A percentile compares a stretch with the other conserved stretches of the same genome.
Evolutionary conservation across 192 early-diverging fungal species (phyloP).

Genomic region (Coemansia sp.): DNA sequence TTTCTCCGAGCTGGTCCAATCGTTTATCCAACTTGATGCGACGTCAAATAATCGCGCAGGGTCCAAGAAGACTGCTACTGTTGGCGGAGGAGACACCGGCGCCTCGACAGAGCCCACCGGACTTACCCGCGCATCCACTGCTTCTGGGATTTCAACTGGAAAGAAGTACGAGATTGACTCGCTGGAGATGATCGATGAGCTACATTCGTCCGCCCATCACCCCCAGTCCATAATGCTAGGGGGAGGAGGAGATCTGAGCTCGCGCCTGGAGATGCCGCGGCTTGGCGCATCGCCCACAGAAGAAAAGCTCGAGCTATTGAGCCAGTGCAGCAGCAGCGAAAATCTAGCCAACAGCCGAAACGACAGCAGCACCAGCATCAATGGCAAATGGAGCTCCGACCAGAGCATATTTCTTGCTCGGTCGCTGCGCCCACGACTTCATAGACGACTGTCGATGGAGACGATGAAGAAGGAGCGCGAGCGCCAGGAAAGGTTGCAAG

Average conservation of each 20-base stretch:
- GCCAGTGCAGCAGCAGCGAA: background rate
- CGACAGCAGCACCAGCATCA: background rate
- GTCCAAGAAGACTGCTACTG: background rate
- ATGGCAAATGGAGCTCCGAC: background rate
- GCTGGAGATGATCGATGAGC: constrained; percentile 45
- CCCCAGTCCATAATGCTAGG: background rate
- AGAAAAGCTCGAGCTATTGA: constrained; percentile 3
- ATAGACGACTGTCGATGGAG: constrained; percentile 49
- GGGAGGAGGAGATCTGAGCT: background rate
- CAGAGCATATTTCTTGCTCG: background rate
- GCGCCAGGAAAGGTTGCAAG: constrained; percentile 39
- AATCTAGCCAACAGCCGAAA: background rate
- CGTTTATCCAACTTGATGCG: constrained; percentile 78
- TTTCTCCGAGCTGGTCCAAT: constrained; percentile 76
- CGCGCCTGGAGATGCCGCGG: constrained; percentile 39
- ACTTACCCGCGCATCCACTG: constrained; percentile 9
- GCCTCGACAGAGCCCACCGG: constrained; percentile 2
- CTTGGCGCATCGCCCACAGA: constrained; percentile 31
- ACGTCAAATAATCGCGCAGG: background rate
- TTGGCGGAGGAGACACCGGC: background rate
- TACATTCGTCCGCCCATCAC: constrained; percentile 36
- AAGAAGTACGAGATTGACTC: constrained; percentile 38
- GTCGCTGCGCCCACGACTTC: constrained; percentile 36
- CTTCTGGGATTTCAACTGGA: background rate
- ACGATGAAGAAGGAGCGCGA: constrained; percentile 47